Conservation (phyloP, 139 green algal genomes). For the Coelastrella sp. region DNA sequence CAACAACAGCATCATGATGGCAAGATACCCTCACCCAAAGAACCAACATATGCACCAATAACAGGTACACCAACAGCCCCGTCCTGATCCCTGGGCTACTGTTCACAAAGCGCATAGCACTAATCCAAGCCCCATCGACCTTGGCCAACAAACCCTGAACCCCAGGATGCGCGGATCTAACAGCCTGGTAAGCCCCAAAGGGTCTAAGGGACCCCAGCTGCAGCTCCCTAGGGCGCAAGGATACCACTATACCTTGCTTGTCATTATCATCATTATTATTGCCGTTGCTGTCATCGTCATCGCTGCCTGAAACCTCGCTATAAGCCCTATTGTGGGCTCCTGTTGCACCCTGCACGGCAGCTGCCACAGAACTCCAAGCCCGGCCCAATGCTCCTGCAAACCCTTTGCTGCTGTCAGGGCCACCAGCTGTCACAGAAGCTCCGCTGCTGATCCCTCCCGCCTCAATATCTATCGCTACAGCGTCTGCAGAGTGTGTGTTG, state of each 20-base stretch:
- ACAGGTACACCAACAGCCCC: conserved; percentile 22
- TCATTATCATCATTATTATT: conserved; percentile 5
- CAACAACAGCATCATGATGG: neutral
- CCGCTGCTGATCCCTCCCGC: neutral
- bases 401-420: neutral
- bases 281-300: neutral
- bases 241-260: conserved; percentile 11
- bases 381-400: neutral
- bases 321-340: neutral
- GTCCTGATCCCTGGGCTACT: neutral
- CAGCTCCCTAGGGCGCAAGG: neutral
- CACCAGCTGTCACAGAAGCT: neutral
- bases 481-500: neutral
- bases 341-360: neutral
- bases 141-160: neutral
- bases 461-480: neutral
- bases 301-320: neutral
- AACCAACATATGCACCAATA: conserved; percentile 37
- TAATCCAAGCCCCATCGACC: conserved; percentile 14
- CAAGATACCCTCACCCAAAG: conserved; percentile 26
- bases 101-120: neutral
- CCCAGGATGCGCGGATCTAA: conserved; percentile 2
- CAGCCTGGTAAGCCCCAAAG: conserved; percentile 9
- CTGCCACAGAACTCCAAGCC: neutral
- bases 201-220: conserved; percentile 16